Evolutionary conservation across 1,284 basidiomycete species (phyloP).

Genomic region (Cystobasidium slooffiae): DNA sequence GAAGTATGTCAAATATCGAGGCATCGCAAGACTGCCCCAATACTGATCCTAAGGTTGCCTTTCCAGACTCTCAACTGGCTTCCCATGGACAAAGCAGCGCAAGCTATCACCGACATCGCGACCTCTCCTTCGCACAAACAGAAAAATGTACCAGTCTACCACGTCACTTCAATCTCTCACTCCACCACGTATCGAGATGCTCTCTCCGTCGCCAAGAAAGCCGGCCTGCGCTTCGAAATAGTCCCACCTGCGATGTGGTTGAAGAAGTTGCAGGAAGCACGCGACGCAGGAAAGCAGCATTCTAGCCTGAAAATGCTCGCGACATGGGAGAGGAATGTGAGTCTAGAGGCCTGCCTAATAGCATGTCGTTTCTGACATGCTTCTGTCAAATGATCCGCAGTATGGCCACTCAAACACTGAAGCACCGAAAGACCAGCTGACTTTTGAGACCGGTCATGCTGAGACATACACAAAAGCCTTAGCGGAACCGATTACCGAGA

Average conservation of each 20-base stretch:
- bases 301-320: conserved; percentile 30
- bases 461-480: conserved; percentile 4
- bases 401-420: not conserved
- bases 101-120: conserved; percentile 63
- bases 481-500: not conserved
- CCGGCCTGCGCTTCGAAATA: conserved; percentile 25
- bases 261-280: not conserved
- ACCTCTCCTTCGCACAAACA: conserved; percentile 42
- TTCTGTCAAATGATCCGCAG: not conserved
- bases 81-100: conserved; percentile 65
- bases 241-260: conserved; percentile 32
- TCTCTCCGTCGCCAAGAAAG: not conserved
- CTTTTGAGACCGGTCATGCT: conserved; percentile 10
- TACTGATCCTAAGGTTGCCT: not conserved
- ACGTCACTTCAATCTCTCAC: conserved; percentile 70
- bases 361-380: not conserved
- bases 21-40: not conserved
- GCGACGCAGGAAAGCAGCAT: conserved; percentile 11
- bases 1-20: conserved; percentile 55
- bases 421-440: not conserved
- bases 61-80: conserved; percentile 63
- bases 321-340: conserved; percentile 40
- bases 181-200: conserved; percentile 44
- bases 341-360: not conserved
- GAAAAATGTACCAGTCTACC: conserved; percentile 60